phyloP scores from a whole-genome alignment of 371 early-diverging fungal genomes.

The Capillidium rhysosporum region DNA sequence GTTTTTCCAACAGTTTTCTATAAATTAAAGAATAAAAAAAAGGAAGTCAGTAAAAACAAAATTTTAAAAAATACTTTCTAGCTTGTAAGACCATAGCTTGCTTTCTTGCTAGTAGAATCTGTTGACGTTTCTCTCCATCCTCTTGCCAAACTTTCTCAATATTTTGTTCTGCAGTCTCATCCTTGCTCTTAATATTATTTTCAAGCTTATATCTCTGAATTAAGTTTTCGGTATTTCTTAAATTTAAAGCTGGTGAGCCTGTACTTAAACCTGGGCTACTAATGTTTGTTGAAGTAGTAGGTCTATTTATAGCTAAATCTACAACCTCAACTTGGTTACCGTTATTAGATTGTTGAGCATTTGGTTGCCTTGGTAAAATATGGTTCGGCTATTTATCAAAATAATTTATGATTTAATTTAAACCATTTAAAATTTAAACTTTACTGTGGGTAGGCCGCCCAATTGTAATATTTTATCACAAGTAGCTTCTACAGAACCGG shows the following conservation, averaged over 20 bases:
- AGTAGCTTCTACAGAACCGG: conserved; percentile 70
- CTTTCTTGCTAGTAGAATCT: conserved; percentile 53
- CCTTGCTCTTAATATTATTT: conserved; percentile 23
- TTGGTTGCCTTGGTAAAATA: neutral
- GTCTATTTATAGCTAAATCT: conserved; percentile 12
- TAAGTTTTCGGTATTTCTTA: no score
- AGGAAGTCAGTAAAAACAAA: neutral
- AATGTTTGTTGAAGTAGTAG: conserved; percentile 12
- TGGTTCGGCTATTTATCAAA: neutral
- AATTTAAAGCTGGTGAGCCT: conserved; percentile 12
- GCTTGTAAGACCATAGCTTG: conserved; percentile 78
- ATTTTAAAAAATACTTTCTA: conserved; percentile 28
- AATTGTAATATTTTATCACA: conserved; percentile 71
- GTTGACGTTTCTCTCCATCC: conserved; percentile 48
- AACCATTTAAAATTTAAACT: neutral
- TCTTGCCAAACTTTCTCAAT: conserved; percentile 62
- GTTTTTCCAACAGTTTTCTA: conserved; percentile 19
- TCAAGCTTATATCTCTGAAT: conserved; percentile 7
- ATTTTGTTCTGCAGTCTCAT: conserved; percentile 17
- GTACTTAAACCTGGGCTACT: conserved; percentile 10
- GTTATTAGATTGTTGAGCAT: conserved; percentile 9
- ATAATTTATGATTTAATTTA: neutral
- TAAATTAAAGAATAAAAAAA: neutral
- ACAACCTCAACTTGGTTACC: conserved; percentile 8
- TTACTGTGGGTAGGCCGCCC: conserved; percentile 48